Evolutionary conservation across 805 yeast species (phyloP).

Genomic region (Pichia ethanolica): DNA sequence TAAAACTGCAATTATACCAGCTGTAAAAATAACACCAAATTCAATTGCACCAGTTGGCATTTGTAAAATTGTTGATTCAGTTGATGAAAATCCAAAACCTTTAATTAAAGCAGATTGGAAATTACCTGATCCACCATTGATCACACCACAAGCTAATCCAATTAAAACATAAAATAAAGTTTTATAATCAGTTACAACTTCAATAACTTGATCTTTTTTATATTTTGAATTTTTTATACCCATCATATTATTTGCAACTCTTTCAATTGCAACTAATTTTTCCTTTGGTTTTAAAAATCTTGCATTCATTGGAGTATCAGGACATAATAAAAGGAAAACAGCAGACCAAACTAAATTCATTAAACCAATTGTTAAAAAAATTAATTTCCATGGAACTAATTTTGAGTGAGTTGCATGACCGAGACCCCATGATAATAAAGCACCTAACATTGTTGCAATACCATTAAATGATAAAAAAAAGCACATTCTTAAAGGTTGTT

Average conservation of each 20-base stretch:
- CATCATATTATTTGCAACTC: conserved; percentile 27
- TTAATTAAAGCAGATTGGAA: conserved; percentile 32
- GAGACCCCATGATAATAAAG: background rate
- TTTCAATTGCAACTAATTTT: conserved; percentile 12
- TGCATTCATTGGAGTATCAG: conserved; percentile 5
- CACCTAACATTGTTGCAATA: conserved; percentile 12
- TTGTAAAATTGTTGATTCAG: background rate
- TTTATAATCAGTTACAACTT: conserved; percentile 41
- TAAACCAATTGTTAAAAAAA: conserved; percentile 24
- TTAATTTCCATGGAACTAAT: conserved; percentile 2
- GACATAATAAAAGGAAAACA: background rate
- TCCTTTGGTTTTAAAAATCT: background rate
- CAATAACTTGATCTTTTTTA: conserved; percentile 48
- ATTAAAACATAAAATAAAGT: background rate
- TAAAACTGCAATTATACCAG: conserved; percentile 2
- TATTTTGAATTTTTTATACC: conserved; percentile 24
- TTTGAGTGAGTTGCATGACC: background rate
- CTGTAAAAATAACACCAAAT: background rate
- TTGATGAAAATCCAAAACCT: conserved; percentile 10
- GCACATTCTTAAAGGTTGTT: background rate
- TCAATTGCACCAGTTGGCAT: conserved; percentile 4
- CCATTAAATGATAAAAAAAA: conserved; percentile 9
- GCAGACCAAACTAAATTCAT: conserved; percentile 25
- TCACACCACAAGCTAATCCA: background rate
- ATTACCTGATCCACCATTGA: conserved; percentile 48